A percentile compares a stretch with the other conserved stretches of the same genome.
Evolutionary conservation across 371 early-diverging fungal species (phyloP).

Genomic region (Nosema muscidifuracis): DNA sequence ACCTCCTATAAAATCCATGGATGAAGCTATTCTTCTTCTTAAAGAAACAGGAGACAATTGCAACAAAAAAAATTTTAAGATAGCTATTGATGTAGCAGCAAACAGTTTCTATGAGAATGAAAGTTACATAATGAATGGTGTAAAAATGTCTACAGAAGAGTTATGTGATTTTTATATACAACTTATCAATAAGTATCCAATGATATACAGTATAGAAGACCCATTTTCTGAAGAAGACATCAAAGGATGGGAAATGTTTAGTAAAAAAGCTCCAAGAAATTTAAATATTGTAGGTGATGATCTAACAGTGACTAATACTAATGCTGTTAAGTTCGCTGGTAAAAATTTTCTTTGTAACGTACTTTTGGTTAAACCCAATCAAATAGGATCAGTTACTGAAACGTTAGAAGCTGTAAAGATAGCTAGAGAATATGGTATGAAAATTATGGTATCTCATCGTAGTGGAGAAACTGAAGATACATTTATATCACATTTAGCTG

Average conservation of each 20-base stretch:
- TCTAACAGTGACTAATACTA: slow-evolving; percentile 90
- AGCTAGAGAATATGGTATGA: slow-evolving; percentile 73
- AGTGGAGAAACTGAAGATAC: slow-evolving; percentile 97
- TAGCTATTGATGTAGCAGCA: slow-evolving; percentile 95
- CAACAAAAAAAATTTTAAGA: slow-evolving; percentile 81
- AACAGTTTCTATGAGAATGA: slow-evolving; percentile 68
- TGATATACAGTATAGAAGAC: slow-evolving; percentile 85
- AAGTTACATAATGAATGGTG: slow-evolving; percentile 89
- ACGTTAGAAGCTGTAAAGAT: slow-evolving; percentile 76
- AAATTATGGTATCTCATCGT: slow-evolving; percentile 95
- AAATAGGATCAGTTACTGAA: slow-evolving; percentile 92
- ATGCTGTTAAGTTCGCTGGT: slow-evolving; percentile 76
- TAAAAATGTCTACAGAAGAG: slow-evolving; percentile 71
- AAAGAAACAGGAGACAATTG: slow-evolving; percentile 76
- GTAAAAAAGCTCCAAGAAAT: slow-evolving; percentile 64
- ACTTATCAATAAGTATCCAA: slow-evolving; percentile 76
- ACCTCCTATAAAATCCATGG: slow-evolving; percentile 83
- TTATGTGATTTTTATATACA: slow-evolving; percentile 74
- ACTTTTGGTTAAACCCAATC: slow-evolving; percentile 93
- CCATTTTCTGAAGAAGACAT: slow-evolving; percentile 98
- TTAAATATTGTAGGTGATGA: slow-evolving; percentile 95
- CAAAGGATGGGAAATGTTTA: slow-evolving; percentile 76
- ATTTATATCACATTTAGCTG: slow-evolving; percentile 91
- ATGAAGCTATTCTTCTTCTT: slow-evolving; percentile 86
- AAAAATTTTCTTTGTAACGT: slow-evolving; percentile 85